A percentile compares a stretch with the other conserved stretches of the same genome.
These are phyloP conservation scores for Leonotis leonurus DNA, from an alignment of 257 asterid genomes.

Conservation along the genomic window DNA sequence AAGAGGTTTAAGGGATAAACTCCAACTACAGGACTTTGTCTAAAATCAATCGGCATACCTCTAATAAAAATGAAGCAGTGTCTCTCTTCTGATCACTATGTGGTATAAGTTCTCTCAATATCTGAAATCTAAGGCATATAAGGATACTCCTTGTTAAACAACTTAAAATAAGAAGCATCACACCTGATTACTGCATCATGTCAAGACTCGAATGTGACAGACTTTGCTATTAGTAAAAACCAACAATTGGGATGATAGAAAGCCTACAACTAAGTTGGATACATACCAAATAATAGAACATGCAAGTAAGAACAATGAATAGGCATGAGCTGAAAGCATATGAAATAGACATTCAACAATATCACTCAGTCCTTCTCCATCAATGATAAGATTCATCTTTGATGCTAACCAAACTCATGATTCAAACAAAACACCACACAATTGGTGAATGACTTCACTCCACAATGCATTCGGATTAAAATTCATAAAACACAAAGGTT, in stretches of 20 bases:
- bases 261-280: neutral
- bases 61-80: conserved; percentile 80
- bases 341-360: neutral
- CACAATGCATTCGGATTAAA: no score
- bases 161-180: neutral
- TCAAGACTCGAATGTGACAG: no score
- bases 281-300: neutral
- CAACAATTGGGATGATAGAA: neutral
- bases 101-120: conserved; percentile 84
- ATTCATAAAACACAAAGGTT: no score
- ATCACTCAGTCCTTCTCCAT: neutral
- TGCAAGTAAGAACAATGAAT: neutral
- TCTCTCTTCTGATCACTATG: conserved; percentile 83
- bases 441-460: no score
- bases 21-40: neutral
- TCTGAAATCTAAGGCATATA: conserved; percentile 55
- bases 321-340: neutral
- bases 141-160: no score
- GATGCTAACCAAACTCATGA: conserved; percentile 6
- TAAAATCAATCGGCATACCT: conserved; percentile 37
- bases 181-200: no score
- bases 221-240: no score
- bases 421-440: neutral
- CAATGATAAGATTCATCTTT: no score
- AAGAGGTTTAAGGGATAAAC: conserved; percentile 3